Conservation (phyloP, 164 flowering plant species). For the Annona cherimola region DNA sequence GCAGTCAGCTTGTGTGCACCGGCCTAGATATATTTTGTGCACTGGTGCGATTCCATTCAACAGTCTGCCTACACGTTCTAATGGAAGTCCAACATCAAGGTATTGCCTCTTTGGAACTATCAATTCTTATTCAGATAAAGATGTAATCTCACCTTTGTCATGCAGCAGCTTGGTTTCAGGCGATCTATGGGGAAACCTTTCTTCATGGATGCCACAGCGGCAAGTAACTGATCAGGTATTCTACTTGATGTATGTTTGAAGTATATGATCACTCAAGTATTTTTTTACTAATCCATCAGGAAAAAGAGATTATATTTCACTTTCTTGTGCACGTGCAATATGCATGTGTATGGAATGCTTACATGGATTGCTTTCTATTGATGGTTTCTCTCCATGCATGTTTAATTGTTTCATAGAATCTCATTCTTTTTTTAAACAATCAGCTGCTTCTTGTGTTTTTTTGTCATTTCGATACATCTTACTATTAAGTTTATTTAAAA, state of each 20-base stretch:
- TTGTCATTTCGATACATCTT: neutral
- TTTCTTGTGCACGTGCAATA: too few species aligned
- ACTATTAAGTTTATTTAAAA: too few species aligned
- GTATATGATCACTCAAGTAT: neutral
- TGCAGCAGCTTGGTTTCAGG: slow-evolving; percentile 57
- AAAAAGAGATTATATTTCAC: too few species aligned
- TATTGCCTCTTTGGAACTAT: slow-evolving; percentile 15
- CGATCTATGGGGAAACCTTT: slow-evolving; percentile 66
- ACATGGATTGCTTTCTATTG: too few species aligned
- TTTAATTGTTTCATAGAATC: too few species aligned
- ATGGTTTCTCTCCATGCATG: too few species aligned
- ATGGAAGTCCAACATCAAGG: slow-evolving; percentile 57
- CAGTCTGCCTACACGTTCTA: slow-evolving; percentile 71
- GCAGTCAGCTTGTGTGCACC: slow-evolving; percentile 77
- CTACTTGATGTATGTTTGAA: neutral
- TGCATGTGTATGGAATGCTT: too few species aligned
- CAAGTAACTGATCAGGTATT: slow-evolving; percentile 59
- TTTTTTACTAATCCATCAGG: too few species aligned
- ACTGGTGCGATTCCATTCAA: slow-evolving; percentile 70
- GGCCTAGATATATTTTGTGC: slow-evolving; percentile 86
- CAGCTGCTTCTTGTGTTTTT: neutral
- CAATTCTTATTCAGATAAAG: neutral
- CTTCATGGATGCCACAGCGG: slow-evolving; percentile 90
- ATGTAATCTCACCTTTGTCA: slow-evolving; percentile 6
- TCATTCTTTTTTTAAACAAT: neutral